Evolutionary conservation across 768 basidiomycete species (phyloP), one percentile per base, ranked within the genome.

Genomic region (Calocybe cyanea): DNA sequence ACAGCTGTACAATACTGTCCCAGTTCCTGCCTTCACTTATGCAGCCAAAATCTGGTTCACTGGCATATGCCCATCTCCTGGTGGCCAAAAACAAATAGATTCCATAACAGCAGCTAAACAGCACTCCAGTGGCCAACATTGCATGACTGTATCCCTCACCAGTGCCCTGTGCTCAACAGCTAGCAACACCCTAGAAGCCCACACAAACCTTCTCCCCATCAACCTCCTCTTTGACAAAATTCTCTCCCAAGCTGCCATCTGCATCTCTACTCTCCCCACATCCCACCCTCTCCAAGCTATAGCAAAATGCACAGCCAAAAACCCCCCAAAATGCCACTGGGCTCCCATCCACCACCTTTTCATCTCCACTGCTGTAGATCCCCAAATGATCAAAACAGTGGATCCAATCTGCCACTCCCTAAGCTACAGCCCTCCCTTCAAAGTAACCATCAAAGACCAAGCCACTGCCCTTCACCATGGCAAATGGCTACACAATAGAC

Each of bases 1-100:
- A 3, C 45, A 51, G 32, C 39, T 46, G 11, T 51, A 38, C 32
- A 51, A 51, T 18, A 51, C 37, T 1, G 45, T 51, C 8, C 35
- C 49, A 10, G 30, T 49, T 20, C 45, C 45, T 1, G 38, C 45
- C 1, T 40, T 46, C 31, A 46, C 45, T 1, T 46, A 46, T 19
- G 45, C 46, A n/a, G 38, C 46, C 7, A 39, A 47, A 4, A 7
- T n/a, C n/a, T 47, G 1, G 39, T 38, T 38, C 34, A 46, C 38
- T 40, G 38, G 38, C 30, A 33, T 46, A 9, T 18, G 23, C 13
- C 11, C 28, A 6, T 40, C 45, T 19, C 44, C 45, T 3, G 10
- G 11, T 9, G 36, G 44, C 19, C 37, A 45, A 21, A 46, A 45
- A 35, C 32, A 44, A 25, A 13, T 24, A 2, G 39, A 44, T 24